Conservation (phyloP, 1,284 basidiomycete genomes). For the Rhizoctonia solani region DNA sequence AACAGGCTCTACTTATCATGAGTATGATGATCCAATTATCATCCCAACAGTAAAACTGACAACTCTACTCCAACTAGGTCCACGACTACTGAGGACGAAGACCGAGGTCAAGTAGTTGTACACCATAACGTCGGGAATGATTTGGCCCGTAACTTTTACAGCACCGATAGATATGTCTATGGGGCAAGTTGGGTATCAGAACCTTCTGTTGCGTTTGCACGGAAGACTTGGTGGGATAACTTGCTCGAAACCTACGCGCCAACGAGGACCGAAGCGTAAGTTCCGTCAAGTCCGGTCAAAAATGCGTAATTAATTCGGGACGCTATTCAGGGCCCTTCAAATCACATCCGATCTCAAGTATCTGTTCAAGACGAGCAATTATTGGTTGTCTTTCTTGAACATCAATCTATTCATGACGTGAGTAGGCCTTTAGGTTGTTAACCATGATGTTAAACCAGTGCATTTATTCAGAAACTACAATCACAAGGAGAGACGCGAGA, state of each 20-base stretch:
- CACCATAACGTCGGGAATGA: not conserved
- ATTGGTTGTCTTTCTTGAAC: conserved; percentile 32
- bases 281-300: not conserved
- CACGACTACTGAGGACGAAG: conserved; percentile 17
- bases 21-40: not conserved
- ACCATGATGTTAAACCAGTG: not conserved
- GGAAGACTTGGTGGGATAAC: conserved; percentile 78
- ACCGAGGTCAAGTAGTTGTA: not conserved
- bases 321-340: conserved; percentile 50
- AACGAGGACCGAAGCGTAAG: conserved; percentile 26
- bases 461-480: conserved; percentile 59
- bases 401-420: conserved; percentile 33
- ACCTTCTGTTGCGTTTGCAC: conserved; percentile 53
- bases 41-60: not conserved
- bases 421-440: conserved; percentile 41
- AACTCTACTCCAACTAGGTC: not conserved
- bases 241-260: conserved; percentile 60
- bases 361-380: conserved; percentile 46
- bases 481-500: conserved; percentile 53
- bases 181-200: conserved; percentile 16
- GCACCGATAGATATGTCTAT: not conserved
- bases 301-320: conserved; percentile 38
- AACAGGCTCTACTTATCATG: conserved; percentile 13
- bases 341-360: conserved; percentile 65
- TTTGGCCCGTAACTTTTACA: conserved; percentile 4